phyloP scores from a whole-genome alignment of 768 basidiomycete genomes.

The Serendipita sp. region DNA sequence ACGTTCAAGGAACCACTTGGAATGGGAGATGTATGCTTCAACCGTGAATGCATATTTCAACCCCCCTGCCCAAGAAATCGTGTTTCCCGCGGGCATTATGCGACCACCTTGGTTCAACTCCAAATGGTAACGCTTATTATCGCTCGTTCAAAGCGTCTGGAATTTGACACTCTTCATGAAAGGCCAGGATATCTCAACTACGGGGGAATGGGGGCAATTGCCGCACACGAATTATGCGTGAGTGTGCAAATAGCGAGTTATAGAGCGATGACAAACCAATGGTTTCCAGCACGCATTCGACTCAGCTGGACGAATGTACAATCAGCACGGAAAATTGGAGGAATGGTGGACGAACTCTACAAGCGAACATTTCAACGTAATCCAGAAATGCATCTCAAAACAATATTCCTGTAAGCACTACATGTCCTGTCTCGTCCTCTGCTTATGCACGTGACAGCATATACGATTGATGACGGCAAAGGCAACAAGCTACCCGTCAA shows the following conservation, averaged over 20 bases:
- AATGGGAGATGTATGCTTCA: conserved; percentile 81
- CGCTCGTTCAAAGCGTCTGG: conserved; percentile 4
- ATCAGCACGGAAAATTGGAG: conserved; percentile 71
- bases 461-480: conserved; percentile 71
- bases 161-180: conserved; percentile 7
- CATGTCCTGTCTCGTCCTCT: not conserved
- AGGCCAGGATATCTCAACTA: conserved; percentile 86
- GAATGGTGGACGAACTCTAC: conserved; percentile 92
- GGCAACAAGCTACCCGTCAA: conserved; percentile 76
- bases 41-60: conserved; percentile 82
- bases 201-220: conserved; percentile 84
- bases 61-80: conserved; percentile 62
- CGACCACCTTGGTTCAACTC: conserved; percentile 81
- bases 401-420: conserved; percentile 60
- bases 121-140: conserved; percentile 38
- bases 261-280: not conserved
- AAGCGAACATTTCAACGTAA: conserved; percentile 62
- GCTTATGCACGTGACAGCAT: conserved; percentile 29
- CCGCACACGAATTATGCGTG: conserved; percentile 83
- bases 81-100: conserved; percentile 92
- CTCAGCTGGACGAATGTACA: conserved; percentile 77
- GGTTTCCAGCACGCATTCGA: conserved; percentile 69
- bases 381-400: conserved; percentile 76
- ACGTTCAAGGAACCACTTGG: conserved; percentile 43
- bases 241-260: conserved; percentile 14